Percentiles rank a stretch among this genome's conserved stretches.
These are phyloP conservation scores for Ramularia endophylla DNA, from an alignment of 2,329 filamentous ascomycete species.

Conservation along the genomic window DNA sequence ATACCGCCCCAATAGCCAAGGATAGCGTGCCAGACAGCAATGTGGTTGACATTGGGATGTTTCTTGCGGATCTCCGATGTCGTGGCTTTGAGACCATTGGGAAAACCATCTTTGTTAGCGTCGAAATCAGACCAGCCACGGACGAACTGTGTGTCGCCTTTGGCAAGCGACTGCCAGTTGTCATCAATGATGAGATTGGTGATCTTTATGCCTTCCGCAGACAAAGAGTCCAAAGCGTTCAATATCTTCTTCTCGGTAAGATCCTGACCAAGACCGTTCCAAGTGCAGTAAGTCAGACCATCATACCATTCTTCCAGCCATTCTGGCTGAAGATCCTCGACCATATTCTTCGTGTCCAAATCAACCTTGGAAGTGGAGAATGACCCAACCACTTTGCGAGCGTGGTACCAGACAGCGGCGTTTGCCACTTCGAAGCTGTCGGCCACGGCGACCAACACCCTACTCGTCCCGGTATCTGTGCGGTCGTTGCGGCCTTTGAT, in stretches of 20 bases:
- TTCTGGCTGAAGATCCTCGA: constrained; percentile 45
- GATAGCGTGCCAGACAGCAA: constrained; percentile 93
- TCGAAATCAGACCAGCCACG: constrained; percentile 75
- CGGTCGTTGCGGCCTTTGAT: constrained; percentile 70
- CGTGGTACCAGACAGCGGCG: constrained; percentile 79
- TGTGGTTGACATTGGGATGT: constrained; percentile 68
- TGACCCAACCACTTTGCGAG: constrained; percentile 57
- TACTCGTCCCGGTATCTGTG: constrained; percentile 47
- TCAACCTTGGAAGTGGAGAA: constrained; percentile 40
- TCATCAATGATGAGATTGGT: constrained; percentile 92
- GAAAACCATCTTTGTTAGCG: constrained; percentile 73
- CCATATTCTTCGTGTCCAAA: constrained; percentile 41
- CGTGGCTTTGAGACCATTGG: constrained; percentile 67
- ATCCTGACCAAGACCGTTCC: constrained; percentile 84
- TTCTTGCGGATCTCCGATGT: constrained; percentile 60
- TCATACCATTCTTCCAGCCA: constrained; percentile 72
- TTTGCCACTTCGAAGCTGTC: constrained; percentile 68
- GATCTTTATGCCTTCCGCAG: constrained; percentile 66
- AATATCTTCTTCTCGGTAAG: constrained; percentile 77
- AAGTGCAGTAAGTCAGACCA: constrained; percentile 67
- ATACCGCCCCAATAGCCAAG: constrained; percentile 89
- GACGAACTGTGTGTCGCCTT: constrained; percentile 47
- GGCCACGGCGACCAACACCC: constrained; percentile 65
- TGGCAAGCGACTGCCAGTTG: constrained; percentile 80
- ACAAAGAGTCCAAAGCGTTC: constrained; percentile 64